Conservation (phyloP, 768 basidiomycete species). For the Tulasnella calospora region DNA sequence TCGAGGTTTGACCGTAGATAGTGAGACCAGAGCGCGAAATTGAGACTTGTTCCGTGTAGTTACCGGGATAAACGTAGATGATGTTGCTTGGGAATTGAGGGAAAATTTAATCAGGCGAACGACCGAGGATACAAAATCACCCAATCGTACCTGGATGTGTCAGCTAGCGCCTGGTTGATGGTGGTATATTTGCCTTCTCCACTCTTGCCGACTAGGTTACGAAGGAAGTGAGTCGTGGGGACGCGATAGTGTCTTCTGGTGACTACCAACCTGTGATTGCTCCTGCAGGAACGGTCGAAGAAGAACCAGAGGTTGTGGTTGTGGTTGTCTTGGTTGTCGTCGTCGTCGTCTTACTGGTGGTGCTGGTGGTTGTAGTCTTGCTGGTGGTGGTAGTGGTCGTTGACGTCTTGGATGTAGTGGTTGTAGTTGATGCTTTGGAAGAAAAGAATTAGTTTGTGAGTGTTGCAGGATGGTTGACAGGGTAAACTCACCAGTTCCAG, state of each 20-base stretch:
- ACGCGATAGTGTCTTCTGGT: background rate
- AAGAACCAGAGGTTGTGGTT: background rate
- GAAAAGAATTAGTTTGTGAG: background rate
- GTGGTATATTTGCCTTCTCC: conserved; percentile 19
- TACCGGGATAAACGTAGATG: background rate
- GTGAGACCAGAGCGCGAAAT: conserved; percentile 21
- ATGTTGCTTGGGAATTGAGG: background rate
- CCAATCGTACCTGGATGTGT: conserved; percentile 9
- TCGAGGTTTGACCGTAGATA: conserved; percentile 24
- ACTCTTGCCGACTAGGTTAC: background rate
- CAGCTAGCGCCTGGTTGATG: conserved; percentile 23
- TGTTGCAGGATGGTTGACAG: too few relatives aligned
- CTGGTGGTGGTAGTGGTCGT: background rate
- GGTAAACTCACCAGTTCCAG: background rate
- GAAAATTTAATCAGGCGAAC: background rate
- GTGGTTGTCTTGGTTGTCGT: background rate
- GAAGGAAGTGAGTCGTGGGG: background rate
- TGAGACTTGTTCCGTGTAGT: background rate
- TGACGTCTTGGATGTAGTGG: background rate
- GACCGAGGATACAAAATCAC: background rate
- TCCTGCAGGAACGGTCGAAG: background rate
- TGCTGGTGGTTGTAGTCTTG: background rate
- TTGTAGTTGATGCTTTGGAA: background rate
- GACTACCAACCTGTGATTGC: conserved; percentile 5
- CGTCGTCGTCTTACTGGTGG: background rate